Percentiles rank a stretch among this genome's conserved stretches.
Evolutionary conservation across 805 yeast genomes (phyloP).

Genomic region (Saccharomyces eubayanus): DNA sequence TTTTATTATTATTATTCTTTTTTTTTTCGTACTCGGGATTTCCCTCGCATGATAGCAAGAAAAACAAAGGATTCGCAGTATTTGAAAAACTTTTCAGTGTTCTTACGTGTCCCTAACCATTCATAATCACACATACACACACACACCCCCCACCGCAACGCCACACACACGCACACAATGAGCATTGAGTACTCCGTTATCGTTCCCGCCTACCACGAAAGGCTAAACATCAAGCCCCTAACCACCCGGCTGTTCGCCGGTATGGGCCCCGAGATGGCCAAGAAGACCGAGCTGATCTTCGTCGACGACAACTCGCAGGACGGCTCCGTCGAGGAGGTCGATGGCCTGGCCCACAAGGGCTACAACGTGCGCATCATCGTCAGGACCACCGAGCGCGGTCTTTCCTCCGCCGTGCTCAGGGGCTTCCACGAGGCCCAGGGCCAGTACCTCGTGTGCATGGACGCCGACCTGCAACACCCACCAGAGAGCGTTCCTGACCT

Average conservation of each 20-base stretch:
- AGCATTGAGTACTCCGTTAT: constrained; percentile 35
- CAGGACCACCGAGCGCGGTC: constrained; percentile 43
- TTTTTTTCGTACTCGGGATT: background rate
- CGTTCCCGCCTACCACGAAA: constrained; percentile 47
- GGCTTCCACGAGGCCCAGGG: constrained; percentile 43
- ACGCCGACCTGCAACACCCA: constrained; percentile 47
- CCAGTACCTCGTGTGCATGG: constrained; percentile 43
- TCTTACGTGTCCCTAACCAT: background rate
- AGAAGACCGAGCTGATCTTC: constrained; percentile 39
- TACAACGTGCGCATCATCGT: constrained; percentile 43
- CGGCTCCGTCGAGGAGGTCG: constrained; percentile 47
- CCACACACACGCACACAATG: constrained; percentile 13
- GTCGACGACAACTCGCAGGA: constrained; percentile 46
- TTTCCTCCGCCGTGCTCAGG: constrained; percentile 42
- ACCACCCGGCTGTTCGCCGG: constrained; percentile 43
- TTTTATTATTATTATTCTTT: background rate
- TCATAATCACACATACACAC: background rate
- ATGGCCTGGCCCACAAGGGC: constrained; percentile 36
- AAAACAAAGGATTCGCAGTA: background rate
- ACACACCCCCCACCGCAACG: background rate
- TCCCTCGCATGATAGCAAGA: background rate
- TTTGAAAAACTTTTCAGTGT: background rate
- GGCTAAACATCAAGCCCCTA: constrained; percentile 40
- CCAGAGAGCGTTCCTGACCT: constrained; percentile 43
- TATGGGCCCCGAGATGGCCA: constrained; percentile 36